Base-by-base conservation (phyloP, 2,329 filamentous ascomycete genomes). In the Pochonia chlamydosporia region DNA sequence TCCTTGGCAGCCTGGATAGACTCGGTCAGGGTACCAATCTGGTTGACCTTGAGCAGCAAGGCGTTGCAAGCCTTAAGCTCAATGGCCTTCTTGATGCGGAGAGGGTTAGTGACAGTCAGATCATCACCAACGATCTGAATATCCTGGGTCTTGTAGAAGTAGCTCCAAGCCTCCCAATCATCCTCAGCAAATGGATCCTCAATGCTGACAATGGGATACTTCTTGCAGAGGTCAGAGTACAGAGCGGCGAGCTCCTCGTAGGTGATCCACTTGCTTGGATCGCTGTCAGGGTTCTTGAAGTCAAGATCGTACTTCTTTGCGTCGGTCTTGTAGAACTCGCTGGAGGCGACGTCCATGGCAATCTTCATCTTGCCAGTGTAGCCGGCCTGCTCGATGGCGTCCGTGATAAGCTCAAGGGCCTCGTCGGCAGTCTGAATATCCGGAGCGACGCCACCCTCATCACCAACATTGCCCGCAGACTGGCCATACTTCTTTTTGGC, bases 111-210 rank as follows among this genome's bases (percentile, higher is more conserved):
- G 73, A 99, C 93, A 59, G 93, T 97, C 81, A 99, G 75, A 69
- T 99, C 93, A 68, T 99, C 93, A 78, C 85, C 93, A 59, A 99
- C 93, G 68, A 99, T 90, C 82, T 99, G 93, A 80, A 95, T 91
- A 74, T 96, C 85, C 67, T 89, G 90, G 63, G 89, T 93, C 87
- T 96, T 96, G 87, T 87, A 96, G 86, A 97, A 99, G 85, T 97
- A 96, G 84, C 89, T 95, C 93, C 93, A 99, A 54, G 93, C 93
- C 83, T 97, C 92, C 93, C 93, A 99, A 81, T 99, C 93, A 66
- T 97, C 93, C 83, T 99, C 93, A 56, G 89, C 92, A 75, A 99
- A 99, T 68, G 93, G 93, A 71, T 99, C 93, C 79, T 99, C 93
- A 63, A 99, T 97, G 73, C 83, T 89, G 75, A 97, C 89, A 66